Evolutionary conservation across 495 filamentous ascomycete species (phyloP), one percentile per base, ranked within the genome.

Genomic region (Amniculicola lignicola): DNA sequence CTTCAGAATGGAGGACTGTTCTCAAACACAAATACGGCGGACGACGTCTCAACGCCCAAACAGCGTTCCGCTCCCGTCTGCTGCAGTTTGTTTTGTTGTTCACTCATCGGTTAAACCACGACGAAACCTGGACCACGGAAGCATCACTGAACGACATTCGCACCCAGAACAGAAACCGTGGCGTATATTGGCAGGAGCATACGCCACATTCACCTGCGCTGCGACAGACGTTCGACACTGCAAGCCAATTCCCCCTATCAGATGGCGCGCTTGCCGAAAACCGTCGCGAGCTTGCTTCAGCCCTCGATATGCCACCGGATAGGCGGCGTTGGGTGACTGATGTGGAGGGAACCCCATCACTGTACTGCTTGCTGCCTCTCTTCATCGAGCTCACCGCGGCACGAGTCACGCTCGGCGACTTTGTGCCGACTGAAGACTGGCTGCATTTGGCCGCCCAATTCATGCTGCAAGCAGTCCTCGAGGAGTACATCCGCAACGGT

Each of bases 301-400:
- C 27, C 2, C 33, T 60, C 4, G 44, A 45, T 27, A 54, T 52
- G n/a, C 47, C 47, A 4, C 24, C 38, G 4, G 56, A 59, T 9
- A 47, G 22, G 16, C 42, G 56, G 21, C 19, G 44, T 16, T 64
- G 61, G 55, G 59, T 56, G 4, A 57, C 51, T 12, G 62, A 68
- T 31, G 48, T 64, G 36, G 66, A 69, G 35, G 63, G 69, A 12
- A 69, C 69, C 3, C 29, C 61, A 15, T 67, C 70, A 6, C 59
- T 82, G 22, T 59, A 70, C 0, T 69, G 74, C 38, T 72, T 79
- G 2, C 65, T 77, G 2, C 65, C 72, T 4, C 51, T 64, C 7
- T 81, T 84, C 59, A 71, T 81, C 66, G 61, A 68, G 4, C 51
- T 84, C 2, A 80, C 77, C 28, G 64, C 69, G 1, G 35, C 56